These are phyloP conservation scores for Agarophyton chilense DNA, from an alignment of 23 red algal species.

Conservation along the genomic window DNA sequence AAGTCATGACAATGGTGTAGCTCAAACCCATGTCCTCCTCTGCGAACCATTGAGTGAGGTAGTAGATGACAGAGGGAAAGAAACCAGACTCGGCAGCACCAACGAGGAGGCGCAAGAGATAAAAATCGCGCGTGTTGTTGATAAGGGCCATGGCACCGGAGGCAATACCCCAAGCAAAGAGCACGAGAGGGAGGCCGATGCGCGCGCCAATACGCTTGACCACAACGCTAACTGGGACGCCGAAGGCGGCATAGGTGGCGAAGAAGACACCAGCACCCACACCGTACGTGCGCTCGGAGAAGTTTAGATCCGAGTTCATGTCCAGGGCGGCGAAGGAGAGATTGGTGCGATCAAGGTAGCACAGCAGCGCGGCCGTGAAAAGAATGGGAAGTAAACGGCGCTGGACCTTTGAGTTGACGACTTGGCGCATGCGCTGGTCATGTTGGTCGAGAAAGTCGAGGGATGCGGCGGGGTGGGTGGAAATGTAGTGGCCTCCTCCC, in stretches of 20 bases:
- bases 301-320: constrained; percentile 65
- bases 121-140: constrained; percentile 58
- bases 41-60: constrained; percentile 70
- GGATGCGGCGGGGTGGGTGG: neutral
- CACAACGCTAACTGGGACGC: constrained; percentile 40
- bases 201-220: constrained; percentile 68
- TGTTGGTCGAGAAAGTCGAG: constrained; percentile 34
- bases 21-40: constrained; percentile 75
- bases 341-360: constrained; percentile 74
- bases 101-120: constrained; percentile 55
- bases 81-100: constrained; percentile 70
- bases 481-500: constrained; percentile 39
- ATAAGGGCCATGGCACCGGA: constrained; percentile 71
- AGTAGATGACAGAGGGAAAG: constrained; percentile 75
- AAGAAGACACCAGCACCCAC: constrained; percentile 71
- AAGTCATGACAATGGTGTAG: constrained; percentile 78
- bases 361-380: constrained; percentile 66
- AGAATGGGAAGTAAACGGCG: constrained; percentile 59
- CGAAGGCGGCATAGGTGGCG: constrained; percentile 65
- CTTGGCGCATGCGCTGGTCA: constrained; percentile 38
- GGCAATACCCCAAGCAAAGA: constrained; percentile 66
- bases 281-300: constrained; percentile 63
- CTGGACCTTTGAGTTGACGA: constrained; percentile 60
- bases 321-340: constrained; percentile 71
- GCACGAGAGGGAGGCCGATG: constrained; percentile 47